phyloP scores from a whole-genome alignment of 345 rosid species.

The Eucalyptus leucophloia region DNA sequence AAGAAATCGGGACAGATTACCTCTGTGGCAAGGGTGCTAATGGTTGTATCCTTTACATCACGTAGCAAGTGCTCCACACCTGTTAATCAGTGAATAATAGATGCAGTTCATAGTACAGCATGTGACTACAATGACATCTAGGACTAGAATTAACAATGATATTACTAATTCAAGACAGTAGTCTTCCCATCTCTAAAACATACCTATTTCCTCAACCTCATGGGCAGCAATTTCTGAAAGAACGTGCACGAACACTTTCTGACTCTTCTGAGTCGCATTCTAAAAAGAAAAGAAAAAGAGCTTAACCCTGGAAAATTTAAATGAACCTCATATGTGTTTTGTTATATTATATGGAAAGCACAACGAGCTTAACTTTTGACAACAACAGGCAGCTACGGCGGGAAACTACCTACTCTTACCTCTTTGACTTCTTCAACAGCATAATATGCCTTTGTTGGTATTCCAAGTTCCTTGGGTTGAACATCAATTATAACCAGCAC shows the following conservation, averaged over 20 bases:
- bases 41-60: constrained; percentile 85
- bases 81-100: constrained; percentile 1
- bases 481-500: constrained; percentile 91
- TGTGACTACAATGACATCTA: not conserved
- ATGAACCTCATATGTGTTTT: not conserved
- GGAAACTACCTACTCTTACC: constrained; percentile 14
- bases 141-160: not conserved
- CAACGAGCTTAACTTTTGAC: not conserved
- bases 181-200: not conserved
- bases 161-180: not conserved
- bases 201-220: constrained; percentile 94
- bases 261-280: constrained; percentile 89
- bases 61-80: constrained; percentile 79
- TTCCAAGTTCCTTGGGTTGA: constrained; percentile 82
- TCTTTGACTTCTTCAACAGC: constrained; percentile 88
- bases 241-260: constrained; percentile 70
- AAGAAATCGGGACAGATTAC: not conserved
- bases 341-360: not conserved
- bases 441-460: constrained; percentile 81
- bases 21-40: constrained; percentile 86
- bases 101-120: not conserved
- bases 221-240: constrained; percentile 78
- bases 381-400: not conserved
- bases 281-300: not conserved
- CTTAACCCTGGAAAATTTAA: not conserved